These are phyloP conservation scores for Gymnopus androsaceus DNA, from an alignment of 1,284 basidiomycete genomes.

Conservation along the genomic window DNA sequence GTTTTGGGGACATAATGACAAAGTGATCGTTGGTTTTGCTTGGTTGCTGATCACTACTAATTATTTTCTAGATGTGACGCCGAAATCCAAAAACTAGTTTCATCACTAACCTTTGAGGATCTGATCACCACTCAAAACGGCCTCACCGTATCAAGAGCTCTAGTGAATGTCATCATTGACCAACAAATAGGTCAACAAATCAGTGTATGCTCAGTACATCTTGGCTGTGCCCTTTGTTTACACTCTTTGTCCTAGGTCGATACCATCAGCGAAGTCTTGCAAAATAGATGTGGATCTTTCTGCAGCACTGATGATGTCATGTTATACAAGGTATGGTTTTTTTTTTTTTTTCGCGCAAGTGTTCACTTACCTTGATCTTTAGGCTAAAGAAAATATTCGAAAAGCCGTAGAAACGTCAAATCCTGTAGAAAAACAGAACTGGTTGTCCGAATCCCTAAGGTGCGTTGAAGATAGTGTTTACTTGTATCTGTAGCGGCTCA, in stretches of 20 bases:
- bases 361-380: slow-evolving; percentile 15
- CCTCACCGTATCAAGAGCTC: slow-evolving; percentile 79
- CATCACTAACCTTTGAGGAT: slow-evolving; percentile 78
- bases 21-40: slow-evolving; percentile 52
- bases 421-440: slow-evolving; percentile 70
- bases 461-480: slow-evolving; percentile 30
- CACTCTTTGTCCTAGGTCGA: slow-evolving; percentile 66
- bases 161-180: slow-evolving; percentile 95
- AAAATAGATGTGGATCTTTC: slow-evolving; percentile 94
- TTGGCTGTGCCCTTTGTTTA: neutral
- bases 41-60: slow-evolving; percentile 7
- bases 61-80: slow-evolving; percentile 58
- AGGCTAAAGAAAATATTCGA: slow-evolving; percentile 93
- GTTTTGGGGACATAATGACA: slow-evolving; percentile 81
- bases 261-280: slow-evolving; percentile 91
- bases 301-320: slow-evolving; percentile 98
- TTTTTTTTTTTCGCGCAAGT: slow-evolving; percentile 10
- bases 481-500: neutral
- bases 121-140: slow-evolving; percentile 84
- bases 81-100: slow-evolving; percentile 68
- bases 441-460: slow-evolving; percentile 83
- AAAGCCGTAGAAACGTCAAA: slow-evolving; percentile 85
- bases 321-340: slow-evolving; percentile 82
- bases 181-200: slow-evolving; percentile 96
- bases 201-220: slow-evolving; percentile 59